These are phyloP conservation scores for Alopecurus myosuroides DNA, from an alignment of 176 grass and related monocot genomes.

Conservation along the genomic window DNA sequence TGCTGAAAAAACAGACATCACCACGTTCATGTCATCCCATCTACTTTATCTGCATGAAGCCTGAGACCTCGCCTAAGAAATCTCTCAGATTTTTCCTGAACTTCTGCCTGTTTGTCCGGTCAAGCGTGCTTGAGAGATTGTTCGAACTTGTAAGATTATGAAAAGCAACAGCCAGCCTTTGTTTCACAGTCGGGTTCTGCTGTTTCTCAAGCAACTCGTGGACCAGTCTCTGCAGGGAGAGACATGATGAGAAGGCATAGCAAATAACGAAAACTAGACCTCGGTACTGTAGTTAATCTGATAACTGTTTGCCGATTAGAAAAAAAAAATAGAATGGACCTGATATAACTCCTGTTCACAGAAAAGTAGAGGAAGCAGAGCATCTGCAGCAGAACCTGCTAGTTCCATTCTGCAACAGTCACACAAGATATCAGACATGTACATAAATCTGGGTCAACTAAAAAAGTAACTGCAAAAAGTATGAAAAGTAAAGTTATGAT, in stretches of 20 bases:
- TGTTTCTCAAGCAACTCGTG: slow-evolving; percentile 76
- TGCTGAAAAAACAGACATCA: background rate
- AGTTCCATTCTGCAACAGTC: slow-evolving; percentile 72
- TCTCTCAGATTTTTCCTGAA: slow-evolving; percentile 86
- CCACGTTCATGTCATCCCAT: background rate
- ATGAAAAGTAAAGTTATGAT: background rate
- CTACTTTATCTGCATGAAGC: slow-evolving; percentile 83
- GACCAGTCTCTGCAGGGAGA: slow-evolving; percentile 59
- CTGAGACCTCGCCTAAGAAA: slow-evolving; percentile 67
- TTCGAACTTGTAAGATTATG: slow-evolving; percentile 75
- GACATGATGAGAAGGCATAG: background rate
- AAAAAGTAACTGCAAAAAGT: background rate
- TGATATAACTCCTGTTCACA: slow-evolving; percentile 90
- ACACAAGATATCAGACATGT: background rate
- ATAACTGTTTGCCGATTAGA: background rate
- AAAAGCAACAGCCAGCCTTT: slow-evolving; percentile 73
- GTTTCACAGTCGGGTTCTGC: slow-evolving; percentile 58
- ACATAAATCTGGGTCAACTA: background rate
- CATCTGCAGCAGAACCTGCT: slow-evolving; percentile 85
- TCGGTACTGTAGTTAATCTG: background rate
- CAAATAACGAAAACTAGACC: background rate
- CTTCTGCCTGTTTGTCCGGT: slow-evolving; percentile 70
- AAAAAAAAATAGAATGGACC: slow-evolving; percentile 26
- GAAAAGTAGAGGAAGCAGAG: slow-evolving; percentile 82
- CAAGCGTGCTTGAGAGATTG: slow-evolving; percentile 65